Percentiles rank a stretch among this genome's conserved stretches.
These are phyloP conservation scores for Knoxdaviesia proteae DNA, from an alignment of 2,329 filamentous ascomycete genomes.

Conservation along the genomic window DNA sequence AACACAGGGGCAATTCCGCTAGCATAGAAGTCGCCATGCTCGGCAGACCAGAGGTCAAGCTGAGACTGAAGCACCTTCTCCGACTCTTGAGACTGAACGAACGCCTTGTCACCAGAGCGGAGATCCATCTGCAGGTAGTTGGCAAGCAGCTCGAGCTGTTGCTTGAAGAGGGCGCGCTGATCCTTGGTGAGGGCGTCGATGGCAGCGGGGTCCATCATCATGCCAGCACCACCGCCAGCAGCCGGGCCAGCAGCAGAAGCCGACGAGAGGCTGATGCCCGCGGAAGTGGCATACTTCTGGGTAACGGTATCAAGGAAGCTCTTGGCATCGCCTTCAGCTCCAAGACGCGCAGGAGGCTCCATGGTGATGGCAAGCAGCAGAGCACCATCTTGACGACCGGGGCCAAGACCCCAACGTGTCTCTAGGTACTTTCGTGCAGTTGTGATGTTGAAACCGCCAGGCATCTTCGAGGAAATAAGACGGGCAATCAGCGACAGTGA, in stretches of 20 bases:
- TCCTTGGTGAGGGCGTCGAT: conserved; percentile 95
- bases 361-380: conserved; percentile 77
- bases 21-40: conserved; percentile 94
- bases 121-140: conserved; percentile 95
- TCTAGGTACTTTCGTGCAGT: conserved; percentile 87
- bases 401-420: conserved; percentile 71
- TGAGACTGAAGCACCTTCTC: conserved; percentile 78
- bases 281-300: conserved; percentile 71
- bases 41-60: conserved; percentile 80
- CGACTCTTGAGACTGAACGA: conserved; percentile 65
- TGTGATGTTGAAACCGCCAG: conserved; percentile 97
- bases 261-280: conserved; percentile 66
- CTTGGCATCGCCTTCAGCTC: conserved; percentile 80
- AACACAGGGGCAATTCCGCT: conserved; percentile 87
- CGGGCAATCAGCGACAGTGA: conserved; percentile 83
- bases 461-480: conserved; percentile 97
- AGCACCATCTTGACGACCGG: conserved; percentile 78
- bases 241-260: conserved; percentile 54
- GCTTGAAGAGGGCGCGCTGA: conserved; percentile 89
- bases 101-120: conserved; percentile 87
- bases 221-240: conserved; percentile 54
- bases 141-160: conserved; percentile 87
- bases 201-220: conserved; percentile 99
- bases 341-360: conserved; percentile 75
- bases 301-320: conserved; percentile 72